These are phyloP conservation scores for Aspergillus japonicus DNA, from an alignment of 2,329 filamentous ascomycete genomes.

Conservation along the genomic window DNA sequence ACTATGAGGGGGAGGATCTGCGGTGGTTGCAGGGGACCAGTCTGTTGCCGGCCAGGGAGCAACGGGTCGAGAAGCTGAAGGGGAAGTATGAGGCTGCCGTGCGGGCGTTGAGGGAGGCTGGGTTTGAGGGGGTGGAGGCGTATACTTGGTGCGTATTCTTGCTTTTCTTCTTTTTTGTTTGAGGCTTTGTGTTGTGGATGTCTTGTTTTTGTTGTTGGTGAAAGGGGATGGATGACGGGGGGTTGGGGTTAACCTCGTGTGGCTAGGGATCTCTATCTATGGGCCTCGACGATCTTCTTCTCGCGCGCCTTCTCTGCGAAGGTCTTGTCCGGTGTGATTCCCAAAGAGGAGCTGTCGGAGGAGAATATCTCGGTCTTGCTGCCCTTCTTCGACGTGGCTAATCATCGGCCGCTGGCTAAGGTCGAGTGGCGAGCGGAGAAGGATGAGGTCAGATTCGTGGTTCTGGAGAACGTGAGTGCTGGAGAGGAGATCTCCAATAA, in stretches of 20 bases:
- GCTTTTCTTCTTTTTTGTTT: background rate
- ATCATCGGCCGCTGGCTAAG: conserved; percentile 63
- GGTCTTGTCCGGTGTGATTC: conserved; percentile 39
- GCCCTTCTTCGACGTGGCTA: conserved; percentile 69
- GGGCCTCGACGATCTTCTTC: conserved; percentile 46
- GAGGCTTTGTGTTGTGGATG: too few relatives aligned
- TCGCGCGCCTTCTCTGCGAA: conserved; percentile 47
- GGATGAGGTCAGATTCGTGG: conserved; percentile 40
- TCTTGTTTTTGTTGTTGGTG: conserved; percentile 8
- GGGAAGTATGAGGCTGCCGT: conserved; percentile 38
- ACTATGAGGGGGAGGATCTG: conserved; percentile 63
- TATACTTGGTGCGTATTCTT: conserved; percentile 41
- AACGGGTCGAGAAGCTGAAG: conserved; percentile 36
- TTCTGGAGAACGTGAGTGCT: conserved; percentile 48
- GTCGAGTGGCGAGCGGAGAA: conserved; percentile 57
- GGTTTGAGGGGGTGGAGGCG: conserved; percentile 29
- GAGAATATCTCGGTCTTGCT: conserved; percentile 68
- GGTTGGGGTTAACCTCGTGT: background rate
- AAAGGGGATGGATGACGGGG: background rate
- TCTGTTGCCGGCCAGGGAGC: conserved; percentile 34
- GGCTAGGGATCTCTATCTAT: conserved; percentile 46
- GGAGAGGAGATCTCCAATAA: conserved; percentile 65
- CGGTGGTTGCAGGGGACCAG: conserved; percentile 46
- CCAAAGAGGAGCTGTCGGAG: conserved; percentile 41
- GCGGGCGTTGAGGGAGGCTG: conserved; percentile 30